Evolutionary conservation across 2,329 filamentous ascomycete species (phyloP).

Genomic region (Zasmidium angulare): DNA sequence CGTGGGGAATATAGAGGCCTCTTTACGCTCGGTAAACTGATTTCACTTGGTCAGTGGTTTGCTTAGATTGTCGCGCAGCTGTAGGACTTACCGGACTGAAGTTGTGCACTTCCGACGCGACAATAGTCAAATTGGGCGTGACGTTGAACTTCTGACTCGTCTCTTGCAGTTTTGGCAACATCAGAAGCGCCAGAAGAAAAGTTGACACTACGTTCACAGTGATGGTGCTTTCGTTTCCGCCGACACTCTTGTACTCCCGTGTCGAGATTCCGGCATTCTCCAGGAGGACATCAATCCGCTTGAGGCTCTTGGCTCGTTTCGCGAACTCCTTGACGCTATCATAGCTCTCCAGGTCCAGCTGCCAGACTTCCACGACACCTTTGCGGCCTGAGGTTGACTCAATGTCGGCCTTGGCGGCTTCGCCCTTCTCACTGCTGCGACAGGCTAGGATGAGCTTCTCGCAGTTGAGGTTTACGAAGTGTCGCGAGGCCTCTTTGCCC

Average conservation of each 20-base stretch:
- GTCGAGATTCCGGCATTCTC: slow-evolving; percentile 46
- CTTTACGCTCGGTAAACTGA: slow-evolving; percentile 36
- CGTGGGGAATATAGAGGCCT: slow-evolving; percentile 36
- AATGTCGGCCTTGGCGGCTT: slow-evolving; percentile 45
- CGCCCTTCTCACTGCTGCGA: slow-evolving; percentile 44
- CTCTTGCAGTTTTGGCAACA: slow-evolving; percentile 54
- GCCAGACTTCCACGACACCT: slow-evolving; percentile 47
- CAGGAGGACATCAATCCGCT: slow-evolving; percentile 38
- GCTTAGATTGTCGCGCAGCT: neutral
- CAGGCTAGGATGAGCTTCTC: slow-evolving; percentile 48
- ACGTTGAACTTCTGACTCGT: slow-evolving; percentile 36
- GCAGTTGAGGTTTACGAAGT: slow-evolving; percentile 43
- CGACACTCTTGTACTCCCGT: slow-evolving; percentile 31
- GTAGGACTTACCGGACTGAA: slow-evolving; percentile 33
- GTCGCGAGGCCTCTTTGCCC: slow-evolving; percentile 47
- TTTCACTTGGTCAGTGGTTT: neutral
- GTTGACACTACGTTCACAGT: slow-evolving; percentile 57
- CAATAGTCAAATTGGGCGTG: slow-evolving; percentile 40
- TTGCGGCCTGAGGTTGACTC: slow-evolving; percentile 33
- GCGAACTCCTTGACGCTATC: slow-evolving; percentile 40
- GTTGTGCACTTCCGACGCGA: slow-evolving; percentile 46
- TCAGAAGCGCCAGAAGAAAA: slow-evolving; percentile 49
- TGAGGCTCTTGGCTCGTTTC: slow-evolving; percentile 31
- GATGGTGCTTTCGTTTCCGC: slow-evolving; percentile 51
- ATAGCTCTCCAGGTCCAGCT: slow-evolving; percentile 44